A percentile compares a stretch with the other conserved stretches of the same genome.
Evolutionary conservation across 169 alveolate species (phyloP).

Genomic region (Perkinsus chesapeaki): DNA sequence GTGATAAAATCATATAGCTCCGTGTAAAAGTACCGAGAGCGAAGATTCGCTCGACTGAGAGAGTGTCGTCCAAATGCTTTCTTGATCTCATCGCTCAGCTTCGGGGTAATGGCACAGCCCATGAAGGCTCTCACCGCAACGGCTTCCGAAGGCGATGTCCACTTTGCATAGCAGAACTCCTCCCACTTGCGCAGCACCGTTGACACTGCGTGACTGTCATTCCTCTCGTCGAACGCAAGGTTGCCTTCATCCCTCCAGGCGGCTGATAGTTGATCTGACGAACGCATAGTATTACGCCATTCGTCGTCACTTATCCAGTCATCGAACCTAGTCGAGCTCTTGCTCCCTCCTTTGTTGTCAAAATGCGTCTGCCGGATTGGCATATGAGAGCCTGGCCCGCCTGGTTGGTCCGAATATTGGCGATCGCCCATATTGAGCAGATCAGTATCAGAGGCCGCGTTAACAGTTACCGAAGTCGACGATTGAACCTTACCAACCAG

Average conservation of each 20-base stretch:
- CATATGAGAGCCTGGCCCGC: too few species aligned
- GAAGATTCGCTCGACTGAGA: background rate
- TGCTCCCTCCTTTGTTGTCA: too few species aligned
- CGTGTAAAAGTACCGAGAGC: background rate
- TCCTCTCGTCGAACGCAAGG: background rate
- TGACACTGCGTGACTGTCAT: background rate
- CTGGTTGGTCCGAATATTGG: too few species aligned
- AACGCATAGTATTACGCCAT: background rate
- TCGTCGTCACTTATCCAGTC: background rate
- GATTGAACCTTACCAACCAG: too few species aligned
- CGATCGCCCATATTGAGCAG: too few species aligned
- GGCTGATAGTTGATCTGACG: background rate
- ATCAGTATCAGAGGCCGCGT: too few species aligned
- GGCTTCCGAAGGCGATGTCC: background rate
- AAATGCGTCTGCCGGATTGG: too few species aligned
- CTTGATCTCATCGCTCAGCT: background rate
- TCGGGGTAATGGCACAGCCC: background rate
- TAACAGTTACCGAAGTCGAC: too few species aligned
- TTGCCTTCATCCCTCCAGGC: background rate
- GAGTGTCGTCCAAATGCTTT: background rate
- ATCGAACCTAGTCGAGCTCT: too few species aligned
- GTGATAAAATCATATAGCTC: background rate
- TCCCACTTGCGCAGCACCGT: background rate
- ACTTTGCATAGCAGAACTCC: background rate
- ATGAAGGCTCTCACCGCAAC: background rate